A percentile compares a stretch with the other conserved stretches of the same genome.
phyloP scores from a whole-genome alignment of 2,329 filamentous ascomycete species.

The Claviceps quebecensis region DNA sequence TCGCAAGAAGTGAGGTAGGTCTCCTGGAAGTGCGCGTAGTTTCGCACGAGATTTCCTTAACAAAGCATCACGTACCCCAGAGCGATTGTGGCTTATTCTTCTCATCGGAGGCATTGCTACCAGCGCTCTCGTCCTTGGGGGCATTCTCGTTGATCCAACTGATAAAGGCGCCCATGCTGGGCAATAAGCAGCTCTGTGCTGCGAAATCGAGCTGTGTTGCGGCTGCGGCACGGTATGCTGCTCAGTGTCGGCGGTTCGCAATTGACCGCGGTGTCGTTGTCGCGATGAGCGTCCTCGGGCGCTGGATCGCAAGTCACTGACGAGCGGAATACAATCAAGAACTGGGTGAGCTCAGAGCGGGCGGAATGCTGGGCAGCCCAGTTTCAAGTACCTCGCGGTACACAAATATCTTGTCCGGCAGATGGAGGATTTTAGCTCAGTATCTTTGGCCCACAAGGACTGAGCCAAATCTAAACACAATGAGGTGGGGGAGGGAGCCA shows the following conservation, averaged over 20 bases:
- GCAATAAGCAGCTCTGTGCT: slow-evolving; percentile 7
- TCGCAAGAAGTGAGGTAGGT: not conserved
- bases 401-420: not conserved
- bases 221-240: not conserved
- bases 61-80: slow-evolving; percentile 16
- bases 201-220: not conserved
- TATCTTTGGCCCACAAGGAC: not conserved
- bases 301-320: not conserved
- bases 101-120: slow-evolving; percentile 6
- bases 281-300: not conserved
- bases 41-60: not conserved
- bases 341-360: not conserved
- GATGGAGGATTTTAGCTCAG: not conserved
- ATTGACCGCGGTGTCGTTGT: not conserved
- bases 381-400: not conserved
- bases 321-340: not conserved
- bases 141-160: slow-evolving; percentile 23
- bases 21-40: not conserved
- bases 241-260: not conserved
- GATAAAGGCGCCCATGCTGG: slow-evolving; percentile 24
- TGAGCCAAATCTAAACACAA: not conserved
- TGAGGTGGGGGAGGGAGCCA: not conserved
- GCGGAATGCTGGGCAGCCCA: not conserved
- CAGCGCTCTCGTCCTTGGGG: slow-evolving; percentile 12
- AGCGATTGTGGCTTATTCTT: slow-evolving; percentile 18